Percentiles rank a stretch among this genome's conserved stretches.
phyloP scores from a whole-genome alignment of 2,329 filamentous ascomycete genomes.

The Colletotrichum tropicale region DNA sequence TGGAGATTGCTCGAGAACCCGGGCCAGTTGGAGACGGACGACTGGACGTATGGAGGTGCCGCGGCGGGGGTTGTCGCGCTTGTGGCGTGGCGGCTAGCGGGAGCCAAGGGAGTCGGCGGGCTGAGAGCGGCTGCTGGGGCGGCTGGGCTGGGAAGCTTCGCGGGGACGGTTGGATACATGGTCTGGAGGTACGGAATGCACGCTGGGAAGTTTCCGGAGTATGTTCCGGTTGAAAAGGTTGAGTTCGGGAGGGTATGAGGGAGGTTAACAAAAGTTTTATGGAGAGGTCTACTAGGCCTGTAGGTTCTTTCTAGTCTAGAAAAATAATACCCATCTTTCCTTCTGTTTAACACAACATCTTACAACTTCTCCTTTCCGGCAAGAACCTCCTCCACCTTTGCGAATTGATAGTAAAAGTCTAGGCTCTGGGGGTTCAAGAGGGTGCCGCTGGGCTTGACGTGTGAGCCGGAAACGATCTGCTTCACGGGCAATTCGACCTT shows the following conservation, averaged over 20 bases:
- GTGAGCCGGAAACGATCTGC: conserved; percentile 79
- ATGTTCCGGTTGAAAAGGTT: conserved; percentile 7
- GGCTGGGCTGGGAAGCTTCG: conserved; percentile 51
- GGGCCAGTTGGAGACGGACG: conserved; percentile 61
- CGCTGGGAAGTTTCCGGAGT: conserved; percentile 41
- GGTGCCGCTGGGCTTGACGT: conserved; percentile 77
- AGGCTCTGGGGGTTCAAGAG: conserved; percentile 77
- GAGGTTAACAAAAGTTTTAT: not conserved
- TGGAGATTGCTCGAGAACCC: conserved; percentile 65
- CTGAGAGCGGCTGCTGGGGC: conserved; percentile 48
- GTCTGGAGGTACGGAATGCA: conserved; percentile 55
- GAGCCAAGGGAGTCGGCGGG: conserved; percentile 26
- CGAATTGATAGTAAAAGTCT: conserved; percentile 81
- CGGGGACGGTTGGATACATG: conserved; percentile 53
- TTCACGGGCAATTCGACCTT: conserved; percentile 87
- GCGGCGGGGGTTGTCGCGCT: conserved; percentile 33
- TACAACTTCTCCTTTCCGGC: conserved; percentile 53
- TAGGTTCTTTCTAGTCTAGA: not conserved
- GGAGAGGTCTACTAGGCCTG: not conserved
- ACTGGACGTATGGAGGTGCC: conserved; percentile 53
- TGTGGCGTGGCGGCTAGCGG: conserved; percentile 28
- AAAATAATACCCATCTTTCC: not conserved
- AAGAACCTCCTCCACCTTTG: conserved; percentile 67
- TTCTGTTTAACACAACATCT: not conserved
- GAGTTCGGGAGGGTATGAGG: conserved; percentile 10